These are phyloP conservation scores for Komagataella phaffii DNA, from an alignment of 805 yeast species.

Conservation along the genomic window DNA sequence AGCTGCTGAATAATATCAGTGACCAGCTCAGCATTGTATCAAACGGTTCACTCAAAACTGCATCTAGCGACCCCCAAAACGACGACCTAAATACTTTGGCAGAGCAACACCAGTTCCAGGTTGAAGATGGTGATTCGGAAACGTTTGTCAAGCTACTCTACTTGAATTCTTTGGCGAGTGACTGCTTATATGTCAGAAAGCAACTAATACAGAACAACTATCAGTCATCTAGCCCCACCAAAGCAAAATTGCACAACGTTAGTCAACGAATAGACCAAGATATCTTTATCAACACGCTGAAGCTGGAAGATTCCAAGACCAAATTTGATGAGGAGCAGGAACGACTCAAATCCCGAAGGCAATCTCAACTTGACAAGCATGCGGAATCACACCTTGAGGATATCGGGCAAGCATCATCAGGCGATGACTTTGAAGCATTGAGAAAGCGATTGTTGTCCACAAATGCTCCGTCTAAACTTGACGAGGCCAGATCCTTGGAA, in stretches of 20 bases:
- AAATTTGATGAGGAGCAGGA: neutral
- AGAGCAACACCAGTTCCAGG: neutral
- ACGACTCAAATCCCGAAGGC: neutral
- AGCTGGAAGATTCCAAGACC: neutral
- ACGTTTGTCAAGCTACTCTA: neutral
- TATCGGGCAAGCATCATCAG: neutral
- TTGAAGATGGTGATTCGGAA: neutral
- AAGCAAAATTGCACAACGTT: neutral
- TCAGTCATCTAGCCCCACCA: neutral
- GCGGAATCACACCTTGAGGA: neutral
- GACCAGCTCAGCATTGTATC: neutral
- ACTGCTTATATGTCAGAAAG: neutral
- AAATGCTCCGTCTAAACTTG: slow-evolving; percentile 12
- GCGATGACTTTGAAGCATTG: slow-evolving; percentile 5
- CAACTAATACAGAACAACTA: neutral
- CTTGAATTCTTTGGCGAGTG: neutral
- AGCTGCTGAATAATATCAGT: neutral
- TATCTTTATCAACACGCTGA: neutral
- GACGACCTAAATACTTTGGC: neutral
- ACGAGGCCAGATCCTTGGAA: slow-evolving; percentile 11
- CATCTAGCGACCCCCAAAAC: neutral
- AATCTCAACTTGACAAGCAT: neutral
- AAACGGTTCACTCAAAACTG: neutral
- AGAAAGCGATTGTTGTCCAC: slow-evolving; percentile 15
- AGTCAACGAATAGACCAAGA: neutral